Evolutionary conservation across 2,329 filamentous ascomycete genomes (phyloP), one percentile per base, ranked within the genome.

Genomic region (Lachnum nothofagi): DNA sequence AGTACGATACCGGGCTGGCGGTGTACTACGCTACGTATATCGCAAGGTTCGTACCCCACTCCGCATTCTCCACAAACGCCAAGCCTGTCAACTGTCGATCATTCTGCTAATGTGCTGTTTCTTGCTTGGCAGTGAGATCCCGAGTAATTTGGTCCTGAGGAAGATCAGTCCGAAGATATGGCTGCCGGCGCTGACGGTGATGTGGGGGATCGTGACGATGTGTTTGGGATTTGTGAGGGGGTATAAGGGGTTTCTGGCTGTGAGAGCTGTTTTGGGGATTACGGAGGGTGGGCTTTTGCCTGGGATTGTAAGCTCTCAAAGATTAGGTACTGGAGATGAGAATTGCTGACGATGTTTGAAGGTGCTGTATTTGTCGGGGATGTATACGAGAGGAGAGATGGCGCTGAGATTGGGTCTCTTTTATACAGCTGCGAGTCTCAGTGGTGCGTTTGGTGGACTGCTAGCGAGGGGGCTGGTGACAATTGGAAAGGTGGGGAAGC

Each of bases 171-270:
- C 83, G 1, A 77, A 77, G 27, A 74, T 78, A 45, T 85, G 82
- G 72, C 70, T 87, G 51, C 74, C 82, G 4, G 79, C 82, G 63
- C 83, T 88, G 60, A 78, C 80, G 7, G 63, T 73, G 2, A 64
- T 75, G 2, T 88, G 84, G 83, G 84, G 84, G 2, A 73, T 89
- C 33, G 79, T 85, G 2, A 83, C 82, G 0, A 74, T 85, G 62
- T 87, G 80, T 0, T 50, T 63, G 23, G 87, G 86, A 1, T 63
- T 64, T 42, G 60, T 63, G 9, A 50, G 46, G 27, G 61, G 60
- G 22, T 61, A 60, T 46, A 68, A 72, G 3, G 74, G 77, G n/a
- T 84, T 86, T 46, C 71, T 80, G 2, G 76, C 74, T 6, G 78
- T 83, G 12, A 73, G 82, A 16, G 79, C 79, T 6, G 61, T 86